phyloP scores from a whole-genome alignment of 768 basidiomycete genomes.

The Agaricus sinodeliciosus region DNA sequence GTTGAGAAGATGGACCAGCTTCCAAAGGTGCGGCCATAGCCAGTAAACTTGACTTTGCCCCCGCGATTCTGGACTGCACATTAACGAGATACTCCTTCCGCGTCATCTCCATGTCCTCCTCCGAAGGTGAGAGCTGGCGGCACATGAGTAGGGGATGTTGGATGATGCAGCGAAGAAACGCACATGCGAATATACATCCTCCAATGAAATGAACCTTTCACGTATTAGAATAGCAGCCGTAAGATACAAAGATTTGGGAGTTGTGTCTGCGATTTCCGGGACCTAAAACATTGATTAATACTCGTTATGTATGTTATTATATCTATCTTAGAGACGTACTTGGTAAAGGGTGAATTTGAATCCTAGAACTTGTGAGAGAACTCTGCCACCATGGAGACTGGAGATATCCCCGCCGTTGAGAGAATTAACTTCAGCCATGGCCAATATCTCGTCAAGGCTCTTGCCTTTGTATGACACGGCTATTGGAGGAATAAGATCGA shows the following conservation, averaged over 20 bases:
- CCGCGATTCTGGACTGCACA: constrained; percentile 57
- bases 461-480: constrained; percentile 47
- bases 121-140: constrained; percentile 41
- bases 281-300: constrained; percentile 14
- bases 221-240: constrained; percentile 84
- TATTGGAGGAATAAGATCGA: constrained; percentile 21
- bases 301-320: not conserved
- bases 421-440: constrained; percentile 38
- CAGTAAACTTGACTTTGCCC: constrained; percentile 67
- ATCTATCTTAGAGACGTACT: constrained; percentile 38
- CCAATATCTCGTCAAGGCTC: constrained; percentile 60
- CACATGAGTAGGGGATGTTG: constrained; percentile 3
- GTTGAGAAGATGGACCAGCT: constrained; percentile 33
- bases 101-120: constrained; percentile 67
- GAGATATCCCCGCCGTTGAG: constrained; percentile 12
- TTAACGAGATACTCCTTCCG: constrained; percentile 59
- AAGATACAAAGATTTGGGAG: constrained; percentile 71
- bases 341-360: constrained; percentile 95
- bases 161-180: constrained; percentile 20
- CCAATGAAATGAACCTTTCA: constrained; percentile 79
- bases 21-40: constrained; percentile 84
- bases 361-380: constrained; percentile 89
- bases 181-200: constrained; percentile 93
- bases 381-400: constrained; percentile 39
- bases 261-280: constrained; percentile 50